phyloP scores from a whole-genome alignment of 768 basidiomycete species.

The Lentinula boryana region DNA sequence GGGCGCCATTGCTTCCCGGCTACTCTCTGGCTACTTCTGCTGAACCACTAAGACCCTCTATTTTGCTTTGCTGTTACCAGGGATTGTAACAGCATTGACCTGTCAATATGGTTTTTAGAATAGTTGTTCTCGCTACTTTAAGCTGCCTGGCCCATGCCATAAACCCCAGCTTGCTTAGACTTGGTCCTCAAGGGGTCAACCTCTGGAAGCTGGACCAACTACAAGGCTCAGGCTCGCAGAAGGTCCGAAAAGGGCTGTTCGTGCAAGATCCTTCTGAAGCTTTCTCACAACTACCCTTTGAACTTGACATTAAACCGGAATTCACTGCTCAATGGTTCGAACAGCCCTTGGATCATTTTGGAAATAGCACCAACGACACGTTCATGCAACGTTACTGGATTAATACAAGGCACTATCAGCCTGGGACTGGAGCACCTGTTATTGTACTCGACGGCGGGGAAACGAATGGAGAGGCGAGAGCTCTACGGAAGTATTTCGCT shows the following conservation, averaged over 20 bases:
- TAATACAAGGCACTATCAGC: constrained; percentile 72
- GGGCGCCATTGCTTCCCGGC: too few relatives aligned
- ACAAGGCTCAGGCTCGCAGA: background rate
- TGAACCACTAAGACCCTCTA: background rate
- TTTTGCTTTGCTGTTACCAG: background rate
- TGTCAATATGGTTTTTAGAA: background rate
- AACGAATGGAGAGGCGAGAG: constrained; percentile 70
- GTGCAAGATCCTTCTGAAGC: background rate
- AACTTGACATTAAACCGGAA: constrained; percentile 14
- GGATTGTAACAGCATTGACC: background rate
- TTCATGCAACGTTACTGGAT: constrained; percentile 94
- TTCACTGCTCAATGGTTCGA: constrained; percentile 66
- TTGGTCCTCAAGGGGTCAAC: constrained; percentile 6
- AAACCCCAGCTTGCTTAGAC: background rate
- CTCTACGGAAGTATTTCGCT: constrained; percentile 28
- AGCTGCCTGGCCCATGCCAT: background rate
- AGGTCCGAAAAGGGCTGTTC: background rate
- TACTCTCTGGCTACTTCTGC: too few relatives aligned
- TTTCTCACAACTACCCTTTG: background rate
- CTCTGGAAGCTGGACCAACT: constrained; percentile 4
- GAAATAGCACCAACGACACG: constrained; percentile 31
- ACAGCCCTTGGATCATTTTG: constrained; percentile 84
- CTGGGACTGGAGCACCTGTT: constrained; percentile 71
- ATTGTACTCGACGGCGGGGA: constrained; percentile 92
- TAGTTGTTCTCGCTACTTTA: background rate